phyloP scores from a whole-genome alignment of 768 basidiomycete genomes.

The Lepiota subincarnata region DNA sequence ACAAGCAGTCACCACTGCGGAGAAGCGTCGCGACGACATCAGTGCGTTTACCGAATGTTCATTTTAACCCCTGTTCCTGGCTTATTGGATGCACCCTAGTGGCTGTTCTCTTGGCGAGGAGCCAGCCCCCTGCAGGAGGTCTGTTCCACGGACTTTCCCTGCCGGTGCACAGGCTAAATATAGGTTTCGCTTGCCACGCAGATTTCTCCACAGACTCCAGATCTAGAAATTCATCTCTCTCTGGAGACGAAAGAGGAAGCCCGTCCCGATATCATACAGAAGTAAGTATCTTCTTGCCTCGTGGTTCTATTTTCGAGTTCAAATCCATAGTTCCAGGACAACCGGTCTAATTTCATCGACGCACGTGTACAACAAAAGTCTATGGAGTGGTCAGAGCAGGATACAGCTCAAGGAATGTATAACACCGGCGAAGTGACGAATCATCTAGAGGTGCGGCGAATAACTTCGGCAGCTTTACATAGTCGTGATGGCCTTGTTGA shows the following conservation, averaged over 20 bases:
- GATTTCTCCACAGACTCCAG: conserved; percentile 29
- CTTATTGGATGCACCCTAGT: conserved; percentile 25
- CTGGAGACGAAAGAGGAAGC: conserved; percentile 44
- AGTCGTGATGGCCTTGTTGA: conserved; percentile 11
- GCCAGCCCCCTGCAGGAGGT: conserved; percentile 33
- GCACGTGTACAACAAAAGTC: conserved; percentile 37
- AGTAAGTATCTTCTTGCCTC: conserved; percentile 22
- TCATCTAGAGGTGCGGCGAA: conserved; percentile 40
- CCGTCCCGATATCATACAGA: conserved; percentile 42
- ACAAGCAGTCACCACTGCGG: conserved; percentile 57
- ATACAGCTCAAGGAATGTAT: conserved; percentile 37
- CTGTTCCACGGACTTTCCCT: conserved; percentile 1
- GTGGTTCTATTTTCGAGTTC: conserved; percentile 6
- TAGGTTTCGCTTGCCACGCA: conserved; percentile 4
- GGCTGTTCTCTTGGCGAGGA: conserved; percentile 43
- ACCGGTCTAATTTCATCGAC: conserved; percentile 27
- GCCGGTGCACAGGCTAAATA: conserved; percentile 17
- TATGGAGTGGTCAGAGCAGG: conserved; percentile 44
- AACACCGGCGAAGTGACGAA: conserved; percentile 31
- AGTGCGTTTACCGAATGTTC: conserved; percentile 27
- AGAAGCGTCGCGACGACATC: conserved; percentile 67
- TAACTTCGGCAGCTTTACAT: neutral
- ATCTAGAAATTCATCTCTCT: conserved; percentile 51
- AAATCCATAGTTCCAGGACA: conserved; percentile 29
- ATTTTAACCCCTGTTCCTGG: conserved; percentile 15